A percentile compares a stretch with the other conserved stretches of the same genome.
phyloP scores from a whole-genome alignment of 768 basidiomycete species.

The Collybiopsis confluens region DNA sequence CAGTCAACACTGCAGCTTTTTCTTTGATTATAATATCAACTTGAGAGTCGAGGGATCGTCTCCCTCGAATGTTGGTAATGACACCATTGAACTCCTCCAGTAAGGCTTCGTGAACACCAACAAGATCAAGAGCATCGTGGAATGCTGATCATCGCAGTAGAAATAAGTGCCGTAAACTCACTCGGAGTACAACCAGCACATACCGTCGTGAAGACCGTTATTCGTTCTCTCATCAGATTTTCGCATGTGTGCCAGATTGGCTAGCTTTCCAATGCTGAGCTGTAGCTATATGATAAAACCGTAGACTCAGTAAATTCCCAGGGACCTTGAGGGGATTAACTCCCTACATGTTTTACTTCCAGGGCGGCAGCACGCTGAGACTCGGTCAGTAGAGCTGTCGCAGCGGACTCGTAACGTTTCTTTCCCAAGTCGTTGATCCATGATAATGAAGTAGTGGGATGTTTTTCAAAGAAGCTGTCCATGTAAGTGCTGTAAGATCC shows the following conservation, averaged over 20 bases:
- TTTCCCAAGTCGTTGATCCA: conserved; percentile 89
- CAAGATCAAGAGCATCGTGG: conserved; percentile 83
- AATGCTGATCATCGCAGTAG: conserved; percentile 47
- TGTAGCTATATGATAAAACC: conserved; percentile 67
- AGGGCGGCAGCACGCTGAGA: conserved; percentile 54
- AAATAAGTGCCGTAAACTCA: not conserved
- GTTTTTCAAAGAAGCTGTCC: conserved; percentile 65
- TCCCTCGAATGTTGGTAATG: conserved; percentile 44
- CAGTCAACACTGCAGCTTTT: conserved; percentile 44
- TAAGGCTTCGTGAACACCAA: conserved; percentile 77
- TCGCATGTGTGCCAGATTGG: conserved; percentile 76
- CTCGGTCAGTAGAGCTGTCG: conserved; percentile 58
- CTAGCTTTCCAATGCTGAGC: conserved; percentile 87
- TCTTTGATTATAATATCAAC: conserved; percentile 56
- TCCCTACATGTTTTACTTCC: conserved; percentile 71
- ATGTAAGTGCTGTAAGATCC: conserved; percentile 57
- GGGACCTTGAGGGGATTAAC: not conserved
- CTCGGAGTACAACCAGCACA: conserved; percentile 8
- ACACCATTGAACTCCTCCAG: conserved; percentile 54
- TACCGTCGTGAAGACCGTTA: conserved; percentile 55
- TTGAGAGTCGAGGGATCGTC: conserved; percentile 64
- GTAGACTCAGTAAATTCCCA: not conserved
- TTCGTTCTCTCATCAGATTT: conserved; percentile 44
- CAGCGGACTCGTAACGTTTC: conserved; percentile 60
- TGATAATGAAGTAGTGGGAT: conserved; percentile 57